phyloP scores from a whole-genome alignment of 176 grass and related monocot species.

The Eleusine indica region DNA sequence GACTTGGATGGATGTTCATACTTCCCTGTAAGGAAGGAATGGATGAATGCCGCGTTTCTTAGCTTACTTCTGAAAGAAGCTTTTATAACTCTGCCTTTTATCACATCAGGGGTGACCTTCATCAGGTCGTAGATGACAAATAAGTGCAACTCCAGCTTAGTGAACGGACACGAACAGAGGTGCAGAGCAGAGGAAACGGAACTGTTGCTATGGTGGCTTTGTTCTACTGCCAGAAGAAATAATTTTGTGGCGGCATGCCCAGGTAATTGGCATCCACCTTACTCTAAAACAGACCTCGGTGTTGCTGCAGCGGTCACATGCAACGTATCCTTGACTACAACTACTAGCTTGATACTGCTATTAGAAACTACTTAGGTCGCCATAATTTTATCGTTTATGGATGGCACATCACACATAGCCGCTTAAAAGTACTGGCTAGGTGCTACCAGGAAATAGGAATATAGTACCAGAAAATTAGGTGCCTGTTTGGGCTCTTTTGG shows the following conservation, averaged over 20 bases:
- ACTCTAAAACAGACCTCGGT: slow-evolving; percentile 33
- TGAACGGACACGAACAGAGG: background rate
- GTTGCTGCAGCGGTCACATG: slow-evolving; percentile 37
- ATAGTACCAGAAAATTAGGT: slow-evolving; percentile 6
- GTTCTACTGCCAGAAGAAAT: background rate
- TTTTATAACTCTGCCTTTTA: background rate
- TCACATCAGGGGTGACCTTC: background rate
- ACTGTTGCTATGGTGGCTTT: background rate
- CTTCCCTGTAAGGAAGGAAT: no score
- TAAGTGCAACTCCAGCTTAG: background rate
- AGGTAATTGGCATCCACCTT: slow-evolving; percentile 8
- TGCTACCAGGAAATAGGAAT: slow-evolving; percentile 1
- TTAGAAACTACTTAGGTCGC: background rate
- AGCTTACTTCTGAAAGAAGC: background rate
- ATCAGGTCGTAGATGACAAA: background rate
- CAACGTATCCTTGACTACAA: background rate
- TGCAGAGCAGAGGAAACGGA: background rate
- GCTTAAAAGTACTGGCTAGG: background rate
- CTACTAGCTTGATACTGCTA: background rate
- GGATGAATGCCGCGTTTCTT: background rate
- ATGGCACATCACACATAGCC: slow-evolving; percentile 4
- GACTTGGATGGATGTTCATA: background rate
- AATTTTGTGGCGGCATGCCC: slow-evolving; percentile 1
- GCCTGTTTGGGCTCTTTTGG: background rate
- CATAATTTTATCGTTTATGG: background rate